Evolutionary conservation across 1,284 basidiomycete species (phyloP), one percentile per base, ranked within the genome.

Genomic region (Anthracocystis setariae): DNA sequence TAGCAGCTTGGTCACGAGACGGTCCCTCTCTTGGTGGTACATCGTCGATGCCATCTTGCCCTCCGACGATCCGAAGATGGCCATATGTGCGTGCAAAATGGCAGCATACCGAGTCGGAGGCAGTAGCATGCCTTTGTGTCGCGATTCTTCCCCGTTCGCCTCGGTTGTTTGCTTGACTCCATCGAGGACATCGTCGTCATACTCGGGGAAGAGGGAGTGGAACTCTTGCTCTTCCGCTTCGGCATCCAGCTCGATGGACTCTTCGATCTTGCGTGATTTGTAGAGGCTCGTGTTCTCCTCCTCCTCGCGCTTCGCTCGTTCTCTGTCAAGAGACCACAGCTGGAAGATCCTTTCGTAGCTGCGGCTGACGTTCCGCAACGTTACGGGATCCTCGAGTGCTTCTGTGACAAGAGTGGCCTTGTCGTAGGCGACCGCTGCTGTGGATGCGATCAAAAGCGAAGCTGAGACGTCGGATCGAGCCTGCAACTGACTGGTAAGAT

Each of bases 311-410:
- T 88, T 87, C 64, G 90, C 89, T 61, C 88, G 88, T 25, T 89
- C 88, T 39, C 89, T 88, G 77, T 96, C 91, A 33, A 90, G 88
- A 32, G 89, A 86, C 94, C 94, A 98, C 8, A 95, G 86, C 20
- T 89, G 87, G 57, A 90, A 87, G 1, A 90, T 86, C 74, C 90
- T 89, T 57, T 92, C 90, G 76, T 93, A 94, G 40, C 57, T 60
- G 44, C 65, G 64, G 47, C 70, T 73, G 51, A 73, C 47, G 35
- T 57, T 59, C 17, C 61, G 60, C 32, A 73, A 39, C 18, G 61
- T 59, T 7, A 46, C 54, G 17, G 59, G 59, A 23, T 20, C 38
- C 29, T 66, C 52, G 33, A 67, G 55, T 33, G 58, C 60, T 10
- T 46, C 46, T 18, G 57, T 43, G 38, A 61, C 51, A 20, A 73